These are phyloP conservation scores for Mycena rosella DNA, from an alignment of 768 basidiomycete species.

Conservation along the genomic window DNA sequence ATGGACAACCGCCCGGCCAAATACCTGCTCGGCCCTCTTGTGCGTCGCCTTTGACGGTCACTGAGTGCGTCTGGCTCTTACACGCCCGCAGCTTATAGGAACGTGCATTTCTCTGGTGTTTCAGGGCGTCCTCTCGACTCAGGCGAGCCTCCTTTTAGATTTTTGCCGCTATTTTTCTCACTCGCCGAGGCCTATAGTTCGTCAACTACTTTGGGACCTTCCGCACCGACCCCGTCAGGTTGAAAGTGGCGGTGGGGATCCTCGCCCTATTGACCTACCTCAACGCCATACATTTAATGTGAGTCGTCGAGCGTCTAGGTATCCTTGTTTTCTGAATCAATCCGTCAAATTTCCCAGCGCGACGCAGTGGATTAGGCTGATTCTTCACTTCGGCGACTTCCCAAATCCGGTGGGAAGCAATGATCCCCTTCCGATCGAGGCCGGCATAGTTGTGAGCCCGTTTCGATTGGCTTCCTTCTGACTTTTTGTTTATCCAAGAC, in stretches of 20 bases:
- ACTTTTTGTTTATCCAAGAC: not conserved
- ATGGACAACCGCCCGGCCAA: not conserved
- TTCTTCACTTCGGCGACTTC: not conserved
- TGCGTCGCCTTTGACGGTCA: not conserved
- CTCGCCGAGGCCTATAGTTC: not conserved
- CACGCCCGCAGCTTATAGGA: slow-evolving; percentile 15
- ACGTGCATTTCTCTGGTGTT: slow-evolving; percentile 11
- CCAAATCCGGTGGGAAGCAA: not conserved
- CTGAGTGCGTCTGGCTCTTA: not conserved
- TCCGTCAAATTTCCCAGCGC: not conserved
- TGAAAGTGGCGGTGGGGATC: slow-evolving; percentile 1
- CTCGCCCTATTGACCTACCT: not conserved
- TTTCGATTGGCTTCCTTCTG: not conserved
- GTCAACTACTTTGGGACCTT: slow-evolving; percentile 13
- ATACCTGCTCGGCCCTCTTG: not conserved
- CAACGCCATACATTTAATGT: not conserved
- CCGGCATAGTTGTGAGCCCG: not conserved
- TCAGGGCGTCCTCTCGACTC: slow-evolving; percentile 19
- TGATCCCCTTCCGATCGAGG: not conserved
- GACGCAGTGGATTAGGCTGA: not conserved
- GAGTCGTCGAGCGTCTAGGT: not conserved
- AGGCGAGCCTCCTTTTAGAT: not conserved
- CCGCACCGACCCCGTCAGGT: not conserved
- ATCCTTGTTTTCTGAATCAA: not conserved
- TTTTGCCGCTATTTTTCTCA: not conserved